Base-by-base conservation (phyloP, 208 protist genomes). In the Borovskyia barvae region DNA sequence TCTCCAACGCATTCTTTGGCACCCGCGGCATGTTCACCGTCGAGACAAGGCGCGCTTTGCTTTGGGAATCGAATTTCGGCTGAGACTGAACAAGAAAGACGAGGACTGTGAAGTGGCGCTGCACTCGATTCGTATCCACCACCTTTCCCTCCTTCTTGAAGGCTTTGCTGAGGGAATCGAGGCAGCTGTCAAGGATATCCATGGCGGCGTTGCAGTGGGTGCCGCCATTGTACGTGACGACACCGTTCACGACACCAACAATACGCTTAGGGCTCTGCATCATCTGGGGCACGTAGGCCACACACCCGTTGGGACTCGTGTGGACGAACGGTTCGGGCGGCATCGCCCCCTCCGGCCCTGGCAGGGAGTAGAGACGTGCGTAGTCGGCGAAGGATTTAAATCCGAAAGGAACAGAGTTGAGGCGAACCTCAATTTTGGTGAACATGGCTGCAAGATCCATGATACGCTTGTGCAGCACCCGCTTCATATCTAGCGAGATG, bases 1-100 rank as follows among this genome's bases (percentile, higher is more conserved):
- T 53, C 54, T 93, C 87, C 15, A 97, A 90, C 6, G 97, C 94
- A 8, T 64, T 53, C 46, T 98, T 98, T 14, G 87, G 77, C 22
- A 90, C 82, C 12, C 84, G 73, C 29, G 89, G 85, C 80, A 94
- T 87, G 7, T 66, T 79, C 30, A 85, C 77, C 2, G 75, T 47
- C 19, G 94, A 98, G 0, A 94, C 98, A 46, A 99, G 90, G 6
- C 90, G 92, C 41, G 98, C 97, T 78, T 99, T 99, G 45, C 97
- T 99, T 84, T 99, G 98, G 33, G 97, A 98, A 75, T 99, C 98
- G 79, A 99, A 99, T 49, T 97, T 90, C 19, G 99, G 99, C 68
- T 99, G 99, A 17, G 97, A 90, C 66, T 99, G 98, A 15, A 99
- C 77, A 25, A 92, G 93, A 67, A 99, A 99, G 26, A 99, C 85